These are phyloP conservation scores for Daedalea quercina DNA, from an alignment of 768 basidiomycete species.

Conservation along the genomic window DNA sequence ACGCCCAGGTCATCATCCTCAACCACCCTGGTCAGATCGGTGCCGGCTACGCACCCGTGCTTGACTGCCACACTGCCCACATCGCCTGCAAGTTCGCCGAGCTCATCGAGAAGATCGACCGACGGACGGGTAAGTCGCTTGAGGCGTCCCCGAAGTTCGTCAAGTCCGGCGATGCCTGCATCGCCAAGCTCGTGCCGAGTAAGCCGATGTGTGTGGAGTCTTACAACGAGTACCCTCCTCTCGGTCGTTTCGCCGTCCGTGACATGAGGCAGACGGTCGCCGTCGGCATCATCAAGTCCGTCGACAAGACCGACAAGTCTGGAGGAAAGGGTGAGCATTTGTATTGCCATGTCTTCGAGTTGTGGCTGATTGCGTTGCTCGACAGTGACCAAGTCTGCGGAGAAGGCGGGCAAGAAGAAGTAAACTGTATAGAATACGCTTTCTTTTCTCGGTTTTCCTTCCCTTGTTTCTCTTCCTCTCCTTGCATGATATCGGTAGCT, in stretches of 20 bases:
- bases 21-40: conserved; percentile 99
- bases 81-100: conserved; percentile 99
- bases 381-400: conserved; percentile 87
- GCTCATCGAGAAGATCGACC: conserved; percentile 99
- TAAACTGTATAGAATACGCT: conserved; percentile 47
- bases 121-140: conserved; percentile 91
- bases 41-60: conserved; percentile 97
- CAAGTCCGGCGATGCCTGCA: conserved; percentile 99
- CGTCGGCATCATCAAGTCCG: conserved; percentile 97
- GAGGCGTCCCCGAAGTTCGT: conserved; percentile 92
- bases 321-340: conserved; percentile 69
- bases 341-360: background rate
- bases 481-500: conserved; percentile 28
- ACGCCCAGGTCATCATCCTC: conserved; percentile 99
- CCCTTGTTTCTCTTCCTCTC: conserved; percentile 38
- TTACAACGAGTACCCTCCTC: conserved; percentile 97
- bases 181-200: conserved; percentile 92
- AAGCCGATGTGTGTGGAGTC: conserved; percentile 96
- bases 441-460: conserved; percentile 32
- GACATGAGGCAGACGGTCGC: conserved; percentile 99
- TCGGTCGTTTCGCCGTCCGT: conserved; percentile 99
- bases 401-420: conserved; percentile 96
- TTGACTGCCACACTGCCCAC: conserved; percentile 99
- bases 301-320: conserved; percentile 89
- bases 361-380: conserved; percentile 8